Base-by-base conservation (phyloP, 139 green algal species). In the Chlorella vulgaris region DNA sequence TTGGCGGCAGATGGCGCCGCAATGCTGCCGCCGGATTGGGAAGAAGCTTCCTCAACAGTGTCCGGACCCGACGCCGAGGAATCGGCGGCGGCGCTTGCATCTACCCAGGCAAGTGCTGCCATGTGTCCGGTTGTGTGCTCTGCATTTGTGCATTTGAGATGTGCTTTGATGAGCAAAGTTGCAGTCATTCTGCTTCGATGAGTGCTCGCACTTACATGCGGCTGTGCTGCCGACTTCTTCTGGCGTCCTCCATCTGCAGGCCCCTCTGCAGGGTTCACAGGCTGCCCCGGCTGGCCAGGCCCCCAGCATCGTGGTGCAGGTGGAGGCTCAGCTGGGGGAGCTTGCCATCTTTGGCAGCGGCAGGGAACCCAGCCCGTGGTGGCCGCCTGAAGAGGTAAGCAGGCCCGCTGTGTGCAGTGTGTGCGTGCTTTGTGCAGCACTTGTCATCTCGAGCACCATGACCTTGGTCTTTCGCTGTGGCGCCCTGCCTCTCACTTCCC, bases 281-380 rank as follows among this genome's bases (percentile, higher is more conserved):
- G 69, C 79, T 31, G 71, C 71, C 7, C 47, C 42, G 36, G 51
- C 73, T 0, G 73, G 73, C 29, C 66, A 77, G 39, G 68, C n/a
- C 19, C 79, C 78, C 51, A 75, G 4, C 78, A 78, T 51, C 2
- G 29, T 81, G 77, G 33, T 90, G 28, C 35, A 82, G 22, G 26
- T 95, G 38, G 77, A 81, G 5, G 89, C 86, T 26, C 74, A 83
- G 7, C 85, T 96, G 58, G 79, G 87, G 2, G 90, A 93, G 78
- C 76, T 96, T 62, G 85, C 85, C 19, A 40, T 96, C 10, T 82
- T 87, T 53, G 81, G 93, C 0, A 84, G 76, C n/a, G 91, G 91
- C 39, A 61, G 89, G 24, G 47, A 80, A 33, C 79, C 86, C 24
- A 60, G 83, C 33, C 69, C 82, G 31, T 94, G 89, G 87, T 91